Base-by-base conservation (phyloP, 2,329 filamentous ascomycete species). In the Neonectria magnoliae region DNA sequence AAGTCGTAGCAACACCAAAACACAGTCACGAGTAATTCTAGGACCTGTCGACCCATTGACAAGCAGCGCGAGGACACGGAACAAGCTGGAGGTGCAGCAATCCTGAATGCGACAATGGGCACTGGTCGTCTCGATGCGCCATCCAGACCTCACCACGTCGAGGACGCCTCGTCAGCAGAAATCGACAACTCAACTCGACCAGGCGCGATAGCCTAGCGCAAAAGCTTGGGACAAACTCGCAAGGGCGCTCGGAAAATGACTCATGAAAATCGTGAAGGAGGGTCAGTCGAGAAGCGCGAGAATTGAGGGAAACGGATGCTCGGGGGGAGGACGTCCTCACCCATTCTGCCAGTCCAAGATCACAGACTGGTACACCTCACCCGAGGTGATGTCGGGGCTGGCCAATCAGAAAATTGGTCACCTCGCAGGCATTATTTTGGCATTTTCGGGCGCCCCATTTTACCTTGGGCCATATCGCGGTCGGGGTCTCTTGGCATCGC, bases 391-490 rank as follows among this genome's bases (percentile, higher is more conserved):
- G 76, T 75, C 70, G 73, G 68, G 36, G 61, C 70, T 56, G 74
- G 69, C 78, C 78, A 80, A 80, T 80, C 77, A 80, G 72, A 80
- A 80, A 79, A 78, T 71, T 76, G 76, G 73, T 73, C 76, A 73
- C 73, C 70, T 65, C 66, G 69, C 71, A 75, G 71, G 70, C 72
- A 76, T 77, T 76, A 73, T 77, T 78, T 75, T 76, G 67, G 70
- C 71, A 73, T 76, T 77, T 72, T 70, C 68, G 72, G 71, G 72
- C 64, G 71, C 73, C 74, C 73, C 74, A 76, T 76, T 78, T 76
- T 73, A 68, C 65, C 60, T 73, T 61, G 66, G 62, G 57, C 69
- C 72, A 71, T 67, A 72, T 74, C 72, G 69, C 60, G 62, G 65
- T 60, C 55, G 59, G 60, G 64, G 71, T 60, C 60, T 68, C 71